Evolutionary conservation across 2,329 filamentous ascomycete species (phyloP), one percentile per base, ranked within the genome.

Genomic region (Colletotrichum sp.): DNA sequence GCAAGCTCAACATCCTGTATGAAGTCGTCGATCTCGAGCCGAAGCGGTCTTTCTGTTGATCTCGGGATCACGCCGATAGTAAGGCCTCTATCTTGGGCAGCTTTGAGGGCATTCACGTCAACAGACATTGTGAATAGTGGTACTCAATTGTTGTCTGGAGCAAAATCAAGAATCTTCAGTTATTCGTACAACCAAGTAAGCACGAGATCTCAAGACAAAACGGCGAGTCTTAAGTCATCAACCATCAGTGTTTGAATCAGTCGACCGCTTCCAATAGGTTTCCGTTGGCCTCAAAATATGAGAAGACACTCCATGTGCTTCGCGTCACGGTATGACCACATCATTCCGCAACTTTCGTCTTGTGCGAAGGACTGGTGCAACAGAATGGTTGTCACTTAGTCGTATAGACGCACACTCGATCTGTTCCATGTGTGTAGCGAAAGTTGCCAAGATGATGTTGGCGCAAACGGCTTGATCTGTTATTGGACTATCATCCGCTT

Each of bases 1-100:
- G 69, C 69, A 48, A 71, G 69, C n/a, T 71, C 69, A 18, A 52
- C 28, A 26, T 71, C 61, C 61, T 71, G 61, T 18, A 71, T 67
- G 34, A 71, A 57, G 60, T 71, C 69, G 39, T 71, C 69, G 9
- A 71, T 71, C 34, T 71, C 69, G 21, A 71, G 39, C 32, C 69
- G 36, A 26, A 71, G 69, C 12, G 69, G 55, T n/a, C 16, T 61
- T 15, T 67, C 28, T 15, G n/a, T 2, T 24, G 55, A 59, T 59
- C 9, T 59, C 16, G 55, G 55, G 43, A 48, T 12, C 26, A 59
- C 55, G 18, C 55, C 55, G 5, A 59, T 2, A 59, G 21, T 59
- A 13, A 48, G 43, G 6, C 43, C 43, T 48, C 3, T 48, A 48
- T 48, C 9, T 21, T 48, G 43, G 43, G 43, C 43, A 12, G n/a